Base-by-base conservation (phyloP, 2,329 filamentous ascomycete genomes). In the Colletotrichum limetticola region DNA sequence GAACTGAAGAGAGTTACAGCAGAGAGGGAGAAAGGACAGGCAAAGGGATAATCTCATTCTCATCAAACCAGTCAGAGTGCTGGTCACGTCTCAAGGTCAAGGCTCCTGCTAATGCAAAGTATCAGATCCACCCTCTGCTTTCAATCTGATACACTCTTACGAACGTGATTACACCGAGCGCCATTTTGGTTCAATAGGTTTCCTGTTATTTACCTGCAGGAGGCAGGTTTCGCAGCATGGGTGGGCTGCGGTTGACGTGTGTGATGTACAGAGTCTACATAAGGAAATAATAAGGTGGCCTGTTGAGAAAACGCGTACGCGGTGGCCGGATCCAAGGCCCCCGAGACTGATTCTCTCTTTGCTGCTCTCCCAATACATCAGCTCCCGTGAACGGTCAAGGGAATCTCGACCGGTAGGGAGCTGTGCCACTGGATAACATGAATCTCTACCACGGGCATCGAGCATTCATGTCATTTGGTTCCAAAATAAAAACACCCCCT, bases 241-340 rank as follows among this genome's bases (percentile, higher is more conserved):
- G 28, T 61, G 24, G 56, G 55, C 70, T 63, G 73, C 73, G 66
- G 49, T 67, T 60, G 70, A 63, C 59, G 69, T 64, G 66, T 64
- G 60, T 75, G 74, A 74, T 75, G 74, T 75, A 75, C 74, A 75
- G 62, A 68, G 72, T 75, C 69, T 75, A 75, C 74, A 75, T 72
- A 75, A 74, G 72, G 67, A 74, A 74, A 60, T 53, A 74, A 74
- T 32, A 72, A 72, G 62, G 68, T 65, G 60, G 42, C 28, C 66
- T 70, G 60, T 70, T 56, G n/a, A 60, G 56, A 52, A 70, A 52
- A 70, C 57, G 46, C 32, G 37, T 30, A 42, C 19, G 60, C 61
- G 60, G 49, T 28, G 14, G 61, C 66, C 70, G 49, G 61, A 61
- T 66, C 56, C 66, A 70, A 59, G n/a, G 42, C n/a, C 64, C 19